These are phyloP conservation scores for Amborella trichopoda DNA, from an alignment of 164 flowering plant species.

Conservation along the genomic window DNA sequence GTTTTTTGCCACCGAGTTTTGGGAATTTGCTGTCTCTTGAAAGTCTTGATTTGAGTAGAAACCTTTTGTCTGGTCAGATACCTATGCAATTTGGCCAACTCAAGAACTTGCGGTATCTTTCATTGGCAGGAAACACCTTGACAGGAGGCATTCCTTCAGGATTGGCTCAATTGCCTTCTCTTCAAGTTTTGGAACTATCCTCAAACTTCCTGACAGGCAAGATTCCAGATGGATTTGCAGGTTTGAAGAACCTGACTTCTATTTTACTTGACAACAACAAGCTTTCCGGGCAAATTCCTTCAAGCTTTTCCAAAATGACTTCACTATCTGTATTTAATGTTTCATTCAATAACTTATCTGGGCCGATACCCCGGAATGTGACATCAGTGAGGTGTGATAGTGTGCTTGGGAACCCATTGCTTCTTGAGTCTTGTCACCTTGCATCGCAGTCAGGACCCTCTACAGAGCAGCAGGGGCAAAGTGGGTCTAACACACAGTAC, in stretches of 20 bases:
- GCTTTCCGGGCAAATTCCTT: constrained; percentile 60
- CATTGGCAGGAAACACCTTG: constrained; percentile 52
- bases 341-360: constrained; percentile 80
- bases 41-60: constrained; percentile 57
- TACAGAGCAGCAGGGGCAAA: constrained; percentile 27
- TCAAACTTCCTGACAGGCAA: constrained; percentile 61
- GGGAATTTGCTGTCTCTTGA: constrained; percentile 40
- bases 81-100: constrained; percentile 37
- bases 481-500: constrained; percentile 18
- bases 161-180: constrained; percentile 40
- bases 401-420: constrained; percentile 47
- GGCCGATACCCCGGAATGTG: constrained; percentile 33
- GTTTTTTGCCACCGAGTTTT: constrained; percentile 38
- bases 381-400: constrained; percentile 40
- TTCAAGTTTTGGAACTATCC: constrained; percentile 54
- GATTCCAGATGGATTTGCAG: constrained; percentile 43
- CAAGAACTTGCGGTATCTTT: constrained; percentile 37
- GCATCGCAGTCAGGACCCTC: constrained; percentile 30
- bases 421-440: constrained; percentile 27
- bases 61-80: constrained; percentile 42
- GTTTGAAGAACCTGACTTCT: constrained; percentile 38
- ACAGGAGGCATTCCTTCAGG: constrained; percentile 53
- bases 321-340: constrained; percentile 48
- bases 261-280: constrained; percentile 58
- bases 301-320: constrained; percentile 43